phyloP scores from a whole-genome alignment of 2,329 filamentous ascomycete species.

The Trichoderma atroviride region DNA sequence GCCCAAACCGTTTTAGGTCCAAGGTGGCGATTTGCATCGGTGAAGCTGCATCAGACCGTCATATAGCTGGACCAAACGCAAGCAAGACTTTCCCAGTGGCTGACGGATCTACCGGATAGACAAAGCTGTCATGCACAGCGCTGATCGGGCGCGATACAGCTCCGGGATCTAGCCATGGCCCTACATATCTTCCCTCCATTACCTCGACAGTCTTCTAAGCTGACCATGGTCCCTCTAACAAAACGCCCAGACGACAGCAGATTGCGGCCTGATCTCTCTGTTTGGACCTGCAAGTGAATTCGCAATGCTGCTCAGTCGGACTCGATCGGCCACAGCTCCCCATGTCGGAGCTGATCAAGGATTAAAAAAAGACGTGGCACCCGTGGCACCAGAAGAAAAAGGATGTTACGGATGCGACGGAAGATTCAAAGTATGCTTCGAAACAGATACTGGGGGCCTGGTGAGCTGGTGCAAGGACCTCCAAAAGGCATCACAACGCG shows the following conservation, averaged over 20 bases:
- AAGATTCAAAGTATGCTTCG: constrained; percentile 39
- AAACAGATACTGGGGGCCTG: constrained; percentile 35
- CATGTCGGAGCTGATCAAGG: constrained; percentile 33
- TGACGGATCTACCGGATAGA: constrained; percentile 21
- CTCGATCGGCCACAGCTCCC: constrained; percentile 35
- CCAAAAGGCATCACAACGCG: constrained; percentile 26
- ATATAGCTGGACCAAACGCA: not conserved
- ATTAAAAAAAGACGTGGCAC: constrained; percentile 30
- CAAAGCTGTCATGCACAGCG: not conserved
- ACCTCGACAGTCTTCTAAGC: not conserved
- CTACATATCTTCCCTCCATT: not conserved
- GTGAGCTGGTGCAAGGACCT: constrained; percentile 35
- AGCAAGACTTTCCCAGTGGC: constrained; percentile 7
- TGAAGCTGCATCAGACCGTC: not conserved
- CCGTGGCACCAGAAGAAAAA: constrained; percentile 33
- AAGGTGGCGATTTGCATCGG: constrained; percentile 18
- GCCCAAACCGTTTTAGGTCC: not conserved
- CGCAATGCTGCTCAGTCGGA: constrained; percentile 22
- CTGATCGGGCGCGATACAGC: not conserved
- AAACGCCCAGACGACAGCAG: not conserved
- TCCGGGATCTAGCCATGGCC: not conserved
- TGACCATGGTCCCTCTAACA: not conserved
- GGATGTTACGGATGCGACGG: constrained; percentile 35
- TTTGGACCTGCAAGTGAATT: not conserved
- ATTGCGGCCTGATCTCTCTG: not conserved